Evolutionary conservation across 495 filamentous ascomycete species (phyloP), one percentile per base, ranked within the genome.

Genomic region (Hyaloscypha variabilis): DNA sequence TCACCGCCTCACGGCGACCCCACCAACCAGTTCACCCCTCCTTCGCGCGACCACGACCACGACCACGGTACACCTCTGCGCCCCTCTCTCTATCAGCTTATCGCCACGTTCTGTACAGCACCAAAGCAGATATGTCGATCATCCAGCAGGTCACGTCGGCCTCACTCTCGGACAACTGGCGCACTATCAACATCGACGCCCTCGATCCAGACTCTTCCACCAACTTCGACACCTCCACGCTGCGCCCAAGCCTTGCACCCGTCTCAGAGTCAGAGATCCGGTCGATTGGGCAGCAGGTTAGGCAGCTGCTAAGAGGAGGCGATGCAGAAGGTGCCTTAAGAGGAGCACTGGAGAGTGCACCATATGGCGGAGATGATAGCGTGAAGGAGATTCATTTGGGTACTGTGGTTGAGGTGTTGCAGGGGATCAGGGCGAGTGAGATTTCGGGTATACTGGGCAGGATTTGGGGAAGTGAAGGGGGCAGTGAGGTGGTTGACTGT

Each of bases 161-260:
- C 36, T 75, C 82, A 62, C 77, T 86, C 26, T 72, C 73, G 74
- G 83, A 86, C 70, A 81, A 81, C 82, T 97, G 91, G 88, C 91
- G 93, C 75, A 96, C 92, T 71, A 94, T 97, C 83, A 92, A 97
- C 81, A 88, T 97, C 79, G 93, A 97, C 77, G 84, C 87, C 68
- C 86, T 94, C 61, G 89, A 93, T 77, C 90, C 92, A n/a, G 93
- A 97, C 77, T 90, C 90, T 63, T 81, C 89, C 53, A 79, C 85
- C 74, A 97, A 96, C 83, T 97, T 97, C 81, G 89, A 93, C 72
- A 84, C 90, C 71, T 82, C 88, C 56, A 88, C 92, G 21, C 87
- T 97, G 60, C 86, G 90, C 67, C 90, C 91, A 17, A 78, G 87
- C n/a, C 84, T 88, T 55, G 76, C 86, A 61, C 83, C 90, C 66